A percentile compares a stretch with the other conserved stretches of the same genome.
Conservation (phyloP, 192 early-diverging fungal species). For the Cetraspora pellucida region DNA sequence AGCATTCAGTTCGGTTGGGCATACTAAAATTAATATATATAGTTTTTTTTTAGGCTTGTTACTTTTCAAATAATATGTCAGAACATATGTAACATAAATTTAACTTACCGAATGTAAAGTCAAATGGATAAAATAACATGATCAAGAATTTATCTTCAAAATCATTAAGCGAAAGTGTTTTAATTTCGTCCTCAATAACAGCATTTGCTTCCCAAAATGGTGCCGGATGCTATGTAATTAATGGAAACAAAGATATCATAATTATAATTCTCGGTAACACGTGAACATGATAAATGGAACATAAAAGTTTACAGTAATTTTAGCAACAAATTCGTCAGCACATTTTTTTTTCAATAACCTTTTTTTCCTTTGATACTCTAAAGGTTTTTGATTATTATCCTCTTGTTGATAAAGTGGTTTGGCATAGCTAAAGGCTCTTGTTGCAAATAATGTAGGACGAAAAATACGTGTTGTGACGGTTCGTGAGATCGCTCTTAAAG, state of each 20-base stretch:
- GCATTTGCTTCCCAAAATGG: constrained; percentile 40
- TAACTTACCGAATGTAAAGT: constrained; percentile 56
- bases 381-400: too few species aligned
- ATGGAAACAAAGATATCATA: not conserved
- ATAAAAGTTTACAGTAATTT: too few species aligned
- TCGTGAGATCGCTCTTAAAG: too few species aligned
- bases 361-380: too few species aligned
- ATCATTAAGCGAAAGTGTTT: constrained; percentile 38
- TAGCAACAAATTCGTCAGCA: too few species aligned
- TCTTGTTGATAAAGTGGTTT: too few species aligned
- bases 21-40: constrained; percentile 45
- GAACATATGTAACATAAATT: not conserved
- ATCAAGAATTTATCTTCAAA: constrained; percentile 56
- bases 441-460: too few species aligned
- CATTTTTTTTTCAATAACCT: too few species aligned
- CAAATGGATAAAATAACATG: constrained; percentile 76
- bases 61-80: not conserved
- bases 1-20: constrained; percentile 90
- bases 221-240: constrained; percentile 22
- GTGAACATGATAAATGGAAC: too few species aligned
- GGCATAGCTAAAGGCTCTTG: too few species aligned
- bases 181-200: constrained; percentile 42
- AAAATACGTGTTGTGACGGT: too few species aligned
- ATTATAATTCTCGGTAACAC: not conserved
- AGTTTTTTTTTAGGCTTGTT: not conserved